Percentiles rank a stretch among this genome's conserved stretches.
phyloP scores from a whole-genome alignment of 495 filamentous ascomycete genomes.

The Aspergillus diversus region DNA sequence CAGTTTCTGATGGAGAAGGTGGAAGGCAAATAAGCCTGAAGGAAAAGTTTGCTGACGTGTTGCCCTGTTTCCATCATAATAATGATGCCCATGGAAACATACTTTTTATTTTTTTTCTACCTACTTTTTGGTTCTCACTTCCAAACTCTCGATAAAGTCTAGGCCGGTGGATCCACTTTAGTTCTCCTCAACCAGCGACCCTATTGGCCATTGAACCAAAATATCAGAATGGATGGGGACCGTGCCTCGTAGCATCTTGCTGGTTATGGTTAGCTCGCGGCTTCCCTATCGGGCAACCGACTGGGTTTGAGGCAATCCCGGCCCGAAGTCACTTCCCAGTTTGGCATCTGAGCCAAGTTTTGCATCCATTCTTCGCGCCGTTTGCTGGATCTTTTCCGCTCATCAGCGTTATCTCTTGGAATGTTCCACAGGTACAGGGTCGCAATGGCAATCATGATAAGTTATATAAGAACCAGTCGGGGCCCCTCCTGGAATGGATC shows the following conservation, averaged over 20 bases:
- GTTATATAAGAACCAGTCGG: conserved; percentile 20
- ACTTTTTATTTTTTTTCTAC: too few relatives aligned
- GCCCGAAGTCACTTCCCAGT: conserved; percentile 11
- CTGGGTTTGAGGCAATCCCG: conserved; percentile 18
- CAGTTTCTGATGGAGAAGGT: too few relatives aligned
- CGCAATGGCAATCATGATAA: conserved; percentile 10
- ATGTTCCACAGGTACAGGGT: not conserved
- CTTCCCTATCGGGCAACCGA: conserved; percentile 29
- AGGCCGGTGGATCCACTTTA: not conserved
- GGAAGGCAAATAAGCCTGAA: too few relatives aligned
- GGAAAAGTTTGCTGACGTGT: too few relatives aligned
- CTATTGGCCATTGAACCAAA: not conserved
- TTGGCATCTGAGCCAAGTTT: conserved; percentile 1
- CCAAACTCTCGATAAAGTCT: too few relatives aligned
- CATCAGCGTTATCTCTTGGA: not conserved
- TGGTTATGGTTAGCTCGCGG: conserved; percentile 24
- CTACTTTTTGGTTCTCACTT: too few relatives aligned
- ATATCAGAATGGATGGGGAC: not conserved
- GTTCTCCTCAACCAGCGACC: not conserved
- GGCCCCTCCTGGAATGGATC: conserved; percentile 11
- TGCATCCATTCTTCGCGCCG: too few relatives aligned
- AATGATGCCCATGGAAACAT: too few relatives aligned
- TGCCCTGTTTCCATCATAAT: too few relatives aligned
- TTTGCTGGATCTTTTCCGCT: conserved; percentile 1
- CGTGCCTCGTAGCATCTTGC: conserved; percentile 37